A percentile compares a stretch with the other conserved stretches of the same genome.
Conservation (phyloP, 2,329 filamentous ascomycete species). For the Epichloe gansuensis region DNA sequence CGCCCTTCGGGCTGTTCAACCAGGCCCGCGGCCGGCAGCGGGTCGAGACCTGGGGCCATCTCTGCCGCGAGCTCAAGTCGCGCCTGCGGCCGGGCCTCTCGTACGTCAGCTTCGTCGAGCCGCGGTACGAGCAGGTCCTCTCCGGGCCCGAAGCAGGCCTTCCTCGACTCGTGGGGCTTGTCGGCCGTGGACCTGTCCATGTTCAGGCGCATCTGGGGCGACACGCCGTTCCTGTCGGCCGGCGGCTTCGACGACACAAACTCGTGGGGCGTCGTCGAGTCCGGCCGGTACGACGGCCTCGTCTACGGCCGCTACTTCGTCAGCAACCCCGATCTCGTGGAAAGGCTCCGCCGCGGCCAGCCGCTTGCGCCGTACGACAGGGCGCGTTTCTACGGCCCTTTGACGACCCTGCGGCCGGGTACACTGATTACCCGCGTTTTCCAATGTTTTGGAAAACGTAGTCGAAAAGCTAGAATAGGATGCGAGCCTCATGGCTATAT, state of each 20-base stretch:
- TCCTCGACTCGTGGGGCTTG: conserved; percentile 35
- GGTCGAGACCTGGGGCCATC: conserved; percentile 38
- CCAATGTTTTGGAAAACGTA: neutral
- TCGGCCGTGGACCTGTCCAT: conserved; percentile 29
- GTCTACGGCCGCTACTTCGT: conserved; percentile 35
- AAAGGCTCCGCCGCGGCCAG: conserved; percentile 27
- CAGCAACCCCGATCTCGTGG: conserved; percentile 35
- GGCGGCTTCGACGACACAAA: conserved; percentile 42
- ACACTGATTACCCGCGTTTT: conserved; percentile 21
- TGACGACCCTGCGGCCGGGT: conserved; percentile 20
- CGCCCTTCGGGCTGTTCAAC: conserved; percentile 39
- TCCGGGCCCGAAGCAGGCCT: conserved; percentile 33
- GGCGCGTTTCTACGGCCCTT: conserved; percentile 31
- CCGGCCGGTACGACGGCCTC: conserved; percentile 34
- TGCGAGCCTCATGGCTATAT: too few relatives aligned
- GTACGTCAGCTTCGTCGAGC: conserved; percentile 45
- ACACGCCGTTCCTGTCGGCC: conserved; percentile 42
- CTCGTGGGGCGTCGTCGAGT: conserved; percentile 29
- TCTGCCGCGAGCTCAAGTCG: conserved; percentile 36
- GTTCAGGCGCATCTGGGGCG: conserved; percentile 38
- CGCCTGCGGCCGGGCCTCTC: conserved; percentile 27
- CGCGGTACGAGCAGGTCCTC: conserved; percentile 41
- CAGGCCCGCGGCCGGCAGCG: conserved; percentile 36
- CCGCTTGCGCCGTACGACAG: conserved; percentile 31
- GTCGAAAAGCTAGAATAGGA: too few relatives aligned